Evolutionary conservation across 139 green algal species (phyloP), one percentile per base, ranked within the genome.

Genomic region (Chlamydomonas applanata): DNA sequence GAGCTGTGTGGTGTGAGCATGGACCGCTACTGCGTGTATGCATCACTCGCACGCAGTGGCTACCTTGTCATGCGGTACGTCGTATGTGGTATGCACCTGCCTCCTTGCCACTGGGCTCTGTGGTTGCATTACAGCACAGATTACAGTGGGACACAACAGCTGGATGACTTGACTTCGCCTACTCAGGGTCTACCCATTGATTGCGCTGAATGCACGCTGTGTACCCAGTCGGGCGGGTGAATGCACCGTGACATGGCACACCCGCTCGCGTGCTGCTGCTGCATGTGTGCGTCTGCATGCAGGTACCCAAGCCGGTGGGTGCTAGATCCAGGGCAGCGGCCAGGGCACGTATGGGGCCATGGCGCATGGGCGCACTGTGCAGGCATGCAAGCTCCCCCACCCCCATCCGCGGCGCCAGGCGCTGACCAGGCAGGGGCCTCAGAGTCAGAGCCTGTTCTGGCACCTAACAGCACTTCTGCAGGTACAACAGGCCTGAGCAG

Each of bases 41-140:
- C 56, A 64, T 35, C 25, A 25, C 75, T 85, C 36, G 49, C 35
- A 25, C 75, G 80, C 57, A 76, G 59, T 19, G 80, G 80, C 57
- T 85, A 85, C 71, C 66, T 85, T 7, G 71, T 85, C 44, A 69
- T 82, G 80, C 32, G 80, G 64, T 79, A 45, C 5, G 67, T n/a
- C 46, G 5, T 19, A 5, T 4, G 53, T 27, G 27, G 24, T 24
- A 7, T 19, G 11, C 40, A 49, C 40, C 11, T 49, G 7, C 40
- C 7, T 49, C 7, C 40, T 11, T 49, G 40, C 7, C 7, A 49
- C 40, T 11, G 11, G 40, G 11, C 11, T 7, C 40, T 11, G 40
- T 49, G 4, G 19, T 22, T 32, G 45, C 67, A 71, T 3, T 4
- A 27, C 32, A 29, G 17, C 9, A 32, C 30, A 19, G 9, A 34